phyloP scores from a whole-genome alignment of 192 early-diverging fungal species.

The Chytriomyces sp. region DNA sequence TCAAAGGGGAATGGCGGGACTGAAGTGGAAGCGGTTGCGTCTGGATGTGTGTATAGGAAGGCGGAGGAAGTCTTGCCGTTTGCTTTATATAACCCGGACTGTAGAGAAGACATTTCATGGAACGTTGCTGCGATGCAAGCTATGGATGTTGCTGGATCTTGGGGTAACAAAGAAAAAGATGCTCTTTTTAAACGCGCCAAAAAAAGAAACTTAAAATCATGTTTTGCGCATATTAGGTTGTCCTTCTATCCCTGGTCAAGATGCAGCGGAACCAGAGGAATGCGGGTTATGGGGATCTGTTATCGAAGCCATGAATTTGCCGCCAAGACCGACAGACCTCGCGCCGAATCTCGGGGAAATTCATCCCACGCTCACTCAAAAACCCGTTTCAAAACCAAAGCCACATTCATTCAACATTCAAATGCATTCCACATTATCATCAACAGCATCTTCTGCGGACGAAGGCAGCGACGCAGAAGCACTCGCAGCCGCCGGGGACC shows the following conservation, averaged over 20 bases:
- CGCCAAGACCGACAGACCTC: not conserved
- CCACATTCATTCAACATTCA: not conserved
- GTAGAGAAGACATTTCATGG: slow-evolving; percentile 22
- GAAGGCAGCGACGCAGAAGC: not conserved
- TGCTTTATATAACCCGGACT: slow-evolving; percentile 27
- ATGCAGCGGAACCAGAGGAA: not conserved
- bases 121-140: slow-evolving; percentile 29
- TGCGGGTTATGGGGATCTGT: slow-evolving; percentile 11
- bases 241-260: not conserved
- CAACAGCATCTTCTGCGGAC: not conserved
- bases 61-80: slow-evolving; percentile 26
- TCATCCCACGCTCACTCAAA: not conserved
- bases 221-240: not conserved
- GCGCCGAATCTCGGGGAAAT: not conserved
- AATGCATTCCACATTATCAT: not conserved
- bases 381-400: not conserved
- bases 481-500: not conserved
- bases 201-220: not conserved
- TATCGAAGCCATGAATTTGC: slow-evolving; percentile 7
- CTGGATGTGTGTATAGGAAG: not conserved
- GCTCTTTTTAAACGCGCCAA: not conserved
- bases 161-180: too few species aligned
- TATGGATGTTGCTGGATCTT: slow-evolving; percentile 22
- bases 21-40: not conserved
- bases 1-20: not conserved